Evolutionary conservation across 2,329 filamentous ascomycete species (phyloP), one percentile per base, ranked within the genome.

Genomic region (Immersiporthe knoxdaviesiana): DNA sequence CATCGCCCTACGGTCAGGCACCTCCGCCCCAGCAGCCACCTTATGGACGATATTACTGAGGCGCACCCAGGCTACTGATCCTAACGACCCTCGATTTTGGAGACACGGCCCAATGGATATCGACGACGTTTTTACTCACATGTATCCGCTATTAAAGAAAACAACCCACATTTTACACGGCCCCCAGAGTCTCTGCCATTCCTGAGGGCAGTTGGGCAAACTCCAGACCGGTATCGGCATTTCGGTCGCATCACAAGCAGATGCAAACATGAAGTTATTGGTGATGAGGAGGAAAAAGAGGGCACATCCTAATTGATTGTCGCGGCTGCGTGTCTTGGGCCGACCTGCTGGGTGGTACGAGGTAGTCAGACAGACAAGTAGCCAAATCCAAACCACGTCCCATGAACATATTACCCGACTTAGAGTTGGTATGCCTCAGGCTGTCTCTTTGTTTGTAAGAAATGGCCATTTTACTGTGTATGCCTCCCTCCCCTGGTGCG

Each of bases 31-130:
- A 67, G 56, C 65, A 71, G 14, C 70, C 67, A 16, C 69, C 56
- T 16, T 68, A 70, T 37, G 64, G 68, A 16, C 65, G 70, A 21
- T 72, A 72, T 41, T 72, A 72, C 56, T 72, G n/a, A 70, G 61
- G 24, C n/a, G 35, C 11, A 62, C 12, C 21, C 18, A 32, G 30
- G 14, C 32, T 56, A n/a, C 6, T 14, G 27, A 32, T 37, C 14
- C 5, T 37, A 10, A 6, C n/a, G 21, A 37, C 58, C 24, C 30
- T 39, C 11, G 58, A 32, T 35, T 39, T 12, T 30, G 52, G 52
- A 30, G 52, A 18, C 24, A 18, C 14, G 52, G n/a, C n/a, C 24
- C 52, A 56, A 12, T 39, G 32, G 58, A 39, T 60, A 18, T 60
- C 5, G 21, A 47, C 56, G 18, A 37, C 44, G 3, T 7, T 39